Evolutionary conservation across 2,329 filamentous ascomycete genomes (phyloP), one percentile per base, ranked within the genome.

Genomic region (Alternaria triticina): DNA sequence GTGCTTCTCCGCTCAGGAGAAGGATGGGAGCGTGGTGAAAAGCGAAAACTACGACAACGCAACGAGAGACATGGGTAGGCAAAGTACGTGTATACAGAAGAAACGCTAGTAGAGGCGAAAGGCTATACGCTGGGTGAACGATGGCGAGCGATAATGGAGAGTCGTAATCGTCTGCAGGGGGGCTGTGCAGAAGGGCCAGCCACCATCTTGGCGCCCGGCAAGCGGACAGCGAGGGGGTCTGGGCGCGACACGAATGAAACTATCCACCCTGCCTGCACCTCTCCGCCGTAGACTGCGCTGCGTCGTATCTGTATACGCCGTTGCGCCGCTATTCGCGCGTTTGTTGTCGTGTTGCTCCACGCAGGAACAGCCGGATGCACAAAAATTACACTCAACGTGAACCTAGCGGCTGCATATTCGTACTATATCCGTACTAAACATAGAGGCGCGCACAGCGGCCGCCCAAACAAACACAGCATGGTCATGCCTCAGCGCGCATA

Each of bases 31-130:
- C n/a, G 27, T 9, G 44, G 22, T 17, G 7, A 12, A 33, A 15
- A 43, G 47, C 33, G 27, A 57, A 54, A 57, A 61, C 63, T 54
- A 69, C 23, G 27, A 62, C 47, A 44, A 50, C 59, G 66, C 73
- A 77, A 70, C 65, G 74, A 77, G 69, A 73, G 74, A 77, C 77
- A 78, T 77, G 44, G 67, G 71, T 66, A 44, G 66, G 61, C 27
- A 55, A 59, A 51, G 59, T 47, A 57, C 61, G 59, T 58, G 46
- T 57, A 55, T 51, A 58, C 49, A 44, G 44, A 50, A 57, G 43
- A 55, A 27, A 62, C 61, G 50, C 54, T 57, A 61, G 51, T 28
- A 59, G 49, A 55, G 54, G 57, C 60, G 47, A 67, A 62, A 13
- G 60, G 33, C 50, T 63, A 61, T 52, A 67, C 57, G 52, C 54